phyloP scores from a whole-genome alignment of 306 rosid species.

The Carpinus viminea region DNA sequence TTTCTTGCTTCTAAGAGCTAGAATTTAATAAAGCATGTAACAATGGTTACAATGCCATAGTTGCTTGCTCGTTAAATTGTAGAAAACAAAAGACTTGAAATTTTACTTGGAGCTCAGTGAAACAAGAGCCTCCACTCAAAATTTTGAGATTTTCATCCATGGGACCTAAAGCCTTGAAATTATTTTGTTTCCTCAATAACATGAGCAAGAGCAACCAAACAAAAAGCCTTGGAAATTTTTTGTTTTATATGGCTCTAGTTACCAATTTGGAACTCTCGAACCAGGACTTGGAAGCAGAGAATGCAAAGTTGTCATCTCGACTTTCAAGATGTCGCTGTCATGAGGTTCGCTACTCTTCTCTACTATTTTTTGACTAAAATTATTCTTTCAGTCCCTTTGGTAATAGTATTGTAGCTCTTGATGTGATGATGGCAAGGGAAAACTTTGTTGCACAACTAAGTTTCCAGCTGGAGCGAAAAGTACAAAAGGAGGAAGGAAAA shows the following conservation, averaged over 20 bases:
- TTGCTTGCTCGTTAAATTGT: neutral
- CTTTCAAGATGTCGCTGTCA: constrained; percentile 49
- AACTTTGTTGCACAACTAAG: neutral
- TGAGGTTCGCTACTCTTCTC: constrained; percentile 44
- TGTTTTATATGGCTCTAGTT: neutral
- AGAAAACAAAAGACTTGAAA: neutral
- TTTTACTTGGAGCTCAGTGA: neutral
- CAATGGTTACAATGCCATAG: too few species aligned
- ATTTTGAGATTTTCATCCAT: neutral
- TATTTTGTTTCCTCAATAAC: neutral
- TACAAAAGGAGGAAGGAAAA: neutral
- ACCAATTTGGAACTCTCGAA: constrained; percentile 17
- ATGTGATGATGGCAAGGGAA: neutral
- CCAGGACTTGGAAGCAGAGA: constrained; percentile 73
- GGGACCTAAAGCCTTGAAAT: too few species aligned
- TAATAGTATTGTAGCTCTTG: neutral
- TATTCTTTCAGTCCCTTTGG: constrained; percentile 6
- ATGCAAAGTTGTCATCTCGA: constrained; percentile 55
- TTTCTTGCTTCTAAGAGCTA: neutral
- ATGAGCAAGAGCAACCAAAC: too few species aligned
- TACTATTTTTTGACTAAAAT: constrained; percentile 9
- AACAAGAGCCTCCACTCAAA: neutral
- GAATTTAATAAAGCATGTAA: neutral
- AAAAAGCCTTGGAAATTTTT: neutral
- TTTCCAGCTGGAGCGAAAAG: neutral